Conservation (phyloP, 192 early-diverging fungal genomes). For the Rhizophagus clarus region DNA sequence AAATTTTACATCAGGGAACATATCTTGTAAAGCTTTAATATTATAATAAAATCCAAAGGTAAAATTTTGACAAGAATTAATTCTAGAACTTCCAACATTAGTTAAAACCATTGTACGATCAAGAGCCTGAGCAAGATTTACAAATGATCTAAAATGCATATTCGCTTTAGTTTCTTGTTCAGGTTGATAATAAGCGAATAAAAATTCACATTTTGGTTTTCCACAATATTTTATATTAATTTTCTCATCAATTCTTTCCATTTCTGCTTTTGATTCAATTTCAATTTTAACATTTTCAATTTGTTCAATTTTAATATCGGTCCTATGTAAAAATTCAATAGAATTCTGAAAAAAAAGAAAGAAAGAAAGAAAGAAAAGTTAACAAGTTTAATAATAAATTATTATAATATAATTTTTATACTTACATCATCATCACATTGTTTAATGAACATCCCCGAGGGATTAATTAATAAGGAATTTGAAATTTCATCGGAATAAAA, state of each 20-base stretch:
- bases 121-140: not conserved
- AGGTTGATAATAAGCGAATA: not conserved
- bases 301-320: not conserved
- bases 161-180: not conserved
- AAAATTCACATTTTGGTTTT: not conserved
- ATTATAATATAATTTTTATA: no score
- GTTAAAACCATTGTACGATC: not conserved
- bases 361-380: no score
- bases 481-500: not conserved
- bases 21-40: not conserved
- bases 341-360: no score
- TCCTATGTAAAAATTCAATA: no score
- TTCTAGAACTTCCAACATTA: not conserved
- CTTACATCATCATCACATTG: constrained; percentile 3
- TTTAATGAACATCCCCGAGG: not conserved
- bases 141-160: not conserved
- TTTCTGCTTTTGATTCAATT: not conserved
- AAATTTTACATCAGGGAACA: not conserved
- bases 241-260: constrained; percentile 8
- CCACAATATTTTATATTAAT: not conserved
- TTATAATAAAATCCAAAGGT: not conserved
- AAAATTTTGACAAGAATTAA: not conserved
- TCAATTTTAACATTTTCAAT: not conserved
- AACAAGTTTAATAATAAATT: no score
- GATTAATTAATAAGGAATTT: not conserved